A percentile compares a stretch with the other conserved stretches of the same genome.
phyloP scores from a whole-genome alignment of 495 filamentous ascomycete genomes.

The Penicillium coffeae region DNA sequence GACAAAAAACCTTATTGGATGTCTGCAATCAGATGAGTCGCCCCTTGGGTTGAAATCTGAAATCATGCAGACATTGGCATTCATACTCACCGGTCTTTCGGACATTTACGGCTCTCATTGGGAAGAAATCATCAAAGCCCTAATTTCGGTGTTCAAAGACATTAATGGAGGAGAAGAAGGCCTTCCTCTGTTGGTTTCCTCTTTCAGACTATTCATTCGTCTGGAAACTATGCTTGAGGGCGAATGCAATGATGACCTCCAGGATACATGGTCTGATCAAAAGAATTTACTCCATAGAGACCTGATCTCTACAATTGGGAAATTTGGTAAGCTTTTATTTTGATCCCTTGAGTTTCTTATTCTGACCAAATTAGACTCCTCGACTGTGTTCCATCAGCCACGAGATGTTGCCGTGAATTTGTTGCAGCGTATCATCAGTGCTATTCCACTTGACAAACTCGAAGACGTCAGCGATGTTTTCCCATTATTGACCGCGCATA shows the following conservation, averaged over 20 bases:
- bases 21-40: slow-evolving; percentile 54
- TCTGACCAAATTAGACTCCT: slow-evolving; percentile 33
- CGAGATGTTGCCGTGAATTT: slow-evolving; percentile 68
- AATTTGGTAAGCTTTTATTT: slow-evolving; percentile 33
- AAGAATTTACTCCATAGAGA: slow-evolving; percentile 45
- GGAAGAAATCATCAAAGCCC: slow-evolving; percentile 59
- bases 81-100: slow-evolving; percentile 65
- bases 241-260: slow-evolving; percentile 80
- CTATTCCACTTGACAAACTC: slow-evolving; percentile 52
- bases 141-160: slow-evolving; percentile 52
- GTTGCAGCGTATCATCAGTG: slow-evolving; percentile 58
- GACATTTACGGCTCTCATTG: slow-evolving; percentile 85
- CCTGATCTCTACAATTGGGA: slow-evolving; percentile 51
- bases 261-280: slow-evolving; percentile 63
- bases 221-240: slow-evolving; percentile 51
- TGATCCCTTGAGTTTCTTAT: neutral
- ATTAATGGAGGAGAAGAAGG: slow-evolving; percentile 40
- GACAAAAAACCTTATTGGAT: slow-evolving; percentile 69
- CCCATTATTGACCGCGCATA: slow-evolving; percentile 70
- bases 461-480: slow-evolving; percentile 60
- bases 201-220: slow-evolving; percentile 64
- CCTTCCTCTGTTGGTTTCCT: slow-evolving; percentile 62
- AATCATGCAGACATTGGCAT: slow-evolving; percentile 59
- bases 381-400: slow-evolving; percentile 55
- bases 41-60: slow-evolving; percentile 38